These are phyloP conservation scores for Tulasnella sp. DNA, from an alignment of 768 basidiomycete species.

Conservation along the genomic window DNA sequence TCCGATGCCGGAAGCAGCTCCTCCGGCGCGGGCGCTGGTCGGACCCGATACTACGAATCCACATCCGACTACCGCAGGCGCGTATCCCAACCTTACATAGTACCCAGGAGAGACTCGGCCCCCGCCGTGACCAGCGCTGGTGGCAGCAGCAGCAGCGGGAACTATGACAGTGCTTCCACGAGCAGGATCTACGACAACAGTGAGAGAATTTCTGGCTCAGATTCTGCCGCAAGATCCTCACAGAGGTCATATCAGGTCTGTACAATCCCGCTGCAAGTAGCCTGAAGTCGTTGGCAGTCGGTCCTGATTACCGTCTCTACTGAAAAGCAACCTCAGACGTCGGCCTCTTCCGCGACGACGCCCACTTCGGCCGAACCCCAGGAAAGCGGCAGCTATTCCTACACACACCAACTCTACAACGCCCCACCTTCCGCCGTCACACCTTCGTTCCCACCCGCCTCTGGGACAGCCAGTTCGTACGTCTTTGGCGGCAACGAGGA, in stretches of 20 bases:
- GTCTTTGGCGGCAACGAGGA: conserved; percentile 17
- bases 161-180: conserved; percentile 5
- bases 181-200: conserved; percentile 8
- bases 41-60: conserved; percentile 21
- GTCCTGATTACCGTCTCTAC: conserved; percentile 15
- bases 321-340: conserved; percentile 9
- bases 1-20: background rate
- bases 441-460: conserved; percentile 20
- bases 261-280: conserved; percentile 1
- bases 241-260: conserved; percentile 17
- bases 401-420: conserved; percentile 18
- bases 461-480: conserved; percentile 19
- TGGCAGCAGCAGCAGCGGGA: background rate
- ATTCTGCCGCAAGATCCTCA: conserved; percentile 14
- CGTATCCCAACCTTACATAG: conserved; percentile 11
- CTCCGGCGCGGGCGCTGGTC: background rate
- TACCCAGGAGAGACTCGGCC: background rate
- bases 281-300: conserved; percentile 4
- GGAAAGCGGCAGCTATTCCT: conserved; percentile 4
- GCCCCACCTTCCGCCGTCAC: background rate
- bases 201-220: conserved; percentile 24
- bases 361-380: conserved; percentile 13
- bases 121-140: background rate
- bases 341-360: background rate
- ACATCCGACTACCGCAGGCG: conserved; percentile 19